Evolutionary conservation across 768 basidiomycete species (phyloP), one percentile per base, ranked within the genome.

Genomic region (Mycena floridula): DNA sequence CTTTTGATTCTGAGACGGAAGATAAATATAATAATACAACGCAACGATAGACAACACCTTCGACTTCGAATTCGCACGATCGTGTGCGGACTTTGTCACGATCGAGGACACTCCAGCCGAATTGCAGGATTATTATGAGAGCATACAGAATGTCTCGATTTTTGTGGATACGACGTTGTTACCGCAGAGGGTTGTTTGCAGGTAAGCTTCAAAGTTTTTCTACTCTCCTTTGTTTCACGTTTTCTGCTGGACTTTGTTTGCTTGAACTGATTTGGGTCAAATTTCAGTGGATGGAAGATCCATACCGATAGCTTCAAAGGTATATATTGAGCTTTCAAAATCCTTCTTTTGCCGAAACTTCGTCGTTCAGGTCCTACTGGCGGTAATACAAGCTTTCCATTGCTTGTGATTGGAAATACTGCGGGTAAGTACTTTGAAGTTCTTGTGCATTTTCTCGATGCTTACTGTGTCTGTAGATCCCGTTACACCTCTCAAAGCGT

Each of bases 81-180:
- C 25, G 4, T 42, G 40, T 21, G 23, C 15, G 15, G 40, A 42
- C 26, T 39, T 22, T 5, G 18, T 15, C n/a, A 24, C n/a, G 23
- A 39, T 49, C 16, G 35, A 30, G 15, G 50, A 43, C 15, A 52
- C 52, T 1, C 5, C 53, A 11, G 23, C 43, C 5, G 37, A 54
- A 3, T 15, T 56, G 26, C 23, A 30, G 32, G 35, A 20, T 8
- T 47, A 37, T 26, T 54, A 47, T 37, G 40, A 41, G 22, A 27
- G 36, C 11, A 21, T 45, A 26, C 37, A 22, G 16, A 35, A 44
- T 9, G 5, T 46, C n/a, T n/a, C n/a, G n/a, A n/a, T n/a, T n/a
- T 13, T 56, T 52, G 54, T 48, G 15, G 54, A 58, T 27, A 32
- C 46, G n/a, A n/a, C n/a, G 5, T 51, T 43, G 50, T 41, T 27